Evolutionary conservation across 805 yeast genomes (phyloP), one percentile per base, ranked within the genome.

Genomic region (Candida pseudoglaebosa): DNA sequence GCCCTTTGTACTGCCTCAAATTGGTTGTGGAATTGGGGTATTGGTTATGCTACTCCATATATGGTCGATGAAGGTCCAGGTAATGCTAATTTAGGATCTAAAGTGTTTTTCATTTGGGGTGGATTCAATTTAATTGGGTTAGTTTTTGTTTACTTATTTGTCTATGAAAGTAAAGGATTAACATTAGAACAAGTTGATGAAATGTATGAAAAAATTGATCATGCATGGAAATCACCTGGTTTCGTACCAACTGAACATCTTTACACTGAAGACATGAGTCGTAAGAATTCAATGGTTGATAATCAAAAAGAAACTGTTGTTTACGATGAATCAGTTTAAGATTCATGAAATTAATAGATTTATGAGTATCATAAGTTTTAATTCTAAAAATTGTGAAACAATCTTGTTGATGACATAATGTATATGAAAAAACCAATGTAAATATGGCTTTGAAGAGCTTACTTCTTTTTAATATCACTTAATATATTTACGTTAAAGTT

Each of bases 51-150:
- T 14, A 64, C 69, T 38, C 70, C 70, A 18, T 65, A 65, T 58
- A 51, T 65, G 65, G 71, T 65, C 34, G 63, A 63, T 43, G 31
- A 54, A 17, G 70, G 67, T 50, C 49, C 53, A 52, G 71, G 69
- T 41, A 59, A 60, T 45, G 66, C 62, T 32, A 50, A 62, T 54
- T 56, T 65, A 50, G 67, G 68, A 13, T 44, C 65, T 40, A 65
- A 65, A 45, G 71, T 65, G 37, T 65, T 65, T 51, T 65, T 64
- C 53, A 56, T 65, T 48, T 65, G 71, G 71, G 70, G 70, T 48
- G 67, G 69, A 3, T 65, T 56, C 42, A 64, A 65, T 54, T 52
- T 55, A 37, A 37, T 59, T 34, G 62, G 70, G 47, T 52, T 49
- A 28, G 9, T 61, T 28, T 65, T 61, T 41, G 64, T 62, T 37